Evolutionary conservation across 352 stramenopile genomes (phyloP), one percentile per base, ranked within the genome.

Genomic region (Phytophthora chlamydospora): DNA sequence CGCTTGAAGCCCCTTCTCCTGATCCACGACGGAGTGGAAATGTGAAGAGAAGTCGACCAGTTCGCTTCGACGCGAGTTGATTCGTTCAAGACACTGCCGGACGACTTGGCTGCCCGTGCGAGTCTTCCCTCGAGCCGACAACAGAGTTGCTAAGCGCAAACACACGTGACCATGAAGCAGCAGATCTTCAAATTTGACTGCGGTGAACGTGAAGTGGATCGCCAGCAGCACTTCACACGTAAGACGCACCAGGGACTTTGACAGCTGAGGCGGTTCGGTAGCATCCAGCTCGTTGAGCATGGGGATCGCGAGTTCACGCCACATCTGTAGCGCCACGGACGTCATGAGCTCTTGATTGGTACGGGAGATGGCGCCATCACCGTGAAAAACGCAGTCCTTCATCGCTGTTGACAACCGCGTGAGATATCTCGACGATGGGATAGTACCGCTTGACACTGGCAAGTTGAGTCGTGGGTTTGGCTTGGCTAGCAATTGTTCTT

Each of bases 181-280:
- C 14, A 85, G 6, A 42, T 90, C 83, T 11, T 90, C 80, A 33
- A 83, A 76, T 12, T 85, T 62, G 6, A 77, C 43, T 2, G 48
- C 50, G 2, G 42, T 68, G n/a, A 89, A 74, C 6, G 66, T 55
- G 8, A 68, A 41, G 33, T 90, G 79, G 16, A 85, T 62, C 4
- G 71, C 42, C 41, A 86, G 44, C 10, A 89, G 49, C 24, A 88
- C 5, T 6, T 72, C 59, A 21, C 58, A 66, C 3, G 72, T 42
- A 2, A 82, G 24, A 7, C 19, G 34, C 2, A 73, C 34, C 5
- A 75, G 11, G 12, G 46, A 6, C 4, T 41, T 66, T 32, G 71
- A 49, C 4, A 83, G 43, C 6, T 58, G 29, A 8, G 32, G 16
- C 14, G 48, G 52, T 2, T 80, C 58, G 0, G 33, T 70, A 0